Evolutionary conservation across 1,284 basidiomycete genomes (phyloP).

Genomic region (Wallemia ichthyophaga): DNA sequence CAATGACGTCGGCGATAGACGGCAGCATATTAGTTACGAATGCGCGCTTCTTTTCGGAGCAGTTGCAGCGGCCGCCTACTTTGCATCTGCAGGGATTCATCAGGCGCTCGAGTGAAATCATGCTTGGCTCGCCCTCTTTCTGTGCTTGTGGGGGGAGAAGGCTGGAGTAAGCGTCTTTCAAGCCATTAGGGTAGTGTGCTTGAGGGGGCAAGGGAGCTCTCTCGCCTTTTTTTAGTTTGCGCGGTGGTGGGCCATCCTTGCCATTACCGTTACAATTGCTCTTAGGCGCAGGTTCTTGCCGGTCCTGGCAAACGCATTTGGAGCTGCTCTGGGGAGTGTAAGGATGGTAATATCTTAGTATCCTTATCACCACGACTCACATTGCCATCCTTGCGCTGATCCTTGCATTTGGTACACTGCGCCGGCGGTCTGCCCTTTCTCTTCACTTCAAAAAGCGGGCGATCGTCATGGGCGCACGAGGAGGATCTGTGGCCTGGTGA

Average conservation of each 20-base stretch:
- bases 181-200: background rate
- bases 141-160: background rate
- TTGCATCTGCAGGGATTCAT: slow-evolving; percentile 19
- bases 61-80: slow-evolving; percentile 9
- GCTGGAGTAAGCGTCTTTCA: background rate
- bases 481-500: slow-evolving; percentile 29
- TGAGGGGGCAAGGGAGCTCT: background rate
- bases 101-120: slow-evolving; percentile 7
- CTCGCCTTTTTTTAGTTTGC: background rate
- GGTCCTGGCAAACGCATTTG: background rate
- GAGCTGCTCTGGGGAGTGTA: background rate
- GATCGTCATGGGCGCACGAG: slow-evolving; percentile 39
- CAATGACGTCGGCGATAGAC: background rate
- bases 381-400: slow-evolving; percentile 34
- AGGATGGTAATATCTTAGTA: background rate
- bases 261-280: too few species aligned
- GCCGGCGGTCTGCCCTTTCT: slow-evolving; percentile 45
- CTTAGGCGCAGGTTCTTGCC: background rate
- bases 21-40: background rate
- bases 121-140: background rate
- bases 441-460: slow-evolving; percentile 48
- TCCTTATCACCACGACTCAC: slow-evolving; percentile 1
- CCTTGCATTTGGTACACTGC: slow-evolving; percentile 43
- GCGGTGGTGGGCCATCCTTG: background rate
- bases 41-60: background rate